Conservation (phyloP, 75 land plant species). For the Cryptomeria japonica region DNA sequence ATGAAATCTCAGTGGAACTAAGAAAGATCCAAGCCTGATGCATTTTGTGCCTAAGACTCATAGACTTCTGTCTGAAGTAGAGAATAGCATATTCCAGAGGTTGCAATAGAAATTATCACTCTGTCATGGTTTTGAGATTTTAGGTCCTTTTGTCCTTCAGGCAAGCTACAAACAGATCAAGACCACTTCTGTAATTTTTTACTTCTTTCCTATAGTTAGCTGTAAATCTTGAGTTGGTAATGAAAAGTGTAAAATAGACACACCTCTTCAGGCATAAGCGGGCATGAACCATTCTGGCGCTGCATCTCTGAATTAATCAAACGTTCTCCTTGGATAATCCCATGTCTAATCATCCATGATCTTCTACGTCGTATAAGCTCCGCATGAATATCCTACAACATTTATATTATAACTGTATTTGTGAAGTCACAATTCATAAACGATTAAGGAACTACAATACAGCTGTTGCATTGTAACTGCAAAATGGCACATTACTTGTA, state of each 20-base stretch:
- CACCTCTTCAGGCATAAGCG: slow-evolving; percentile 97
- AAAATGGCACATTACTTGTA: background rate
- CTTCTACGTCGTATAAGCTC: slow-evolving; percentile 80
- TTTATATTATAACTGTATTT: background rate
- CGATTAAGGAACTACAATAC: background rate
- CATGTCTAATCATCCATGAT: slow-evolving; percentile 66
- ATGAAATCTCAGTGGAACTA: background rate
- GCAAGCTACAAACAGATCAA: background rate
- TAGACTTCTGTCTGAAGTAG: background rate
- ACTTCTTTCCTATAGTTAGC: background rate
- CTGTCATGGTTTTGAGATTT: background rate
- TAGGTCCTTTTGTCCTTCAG: background rate
- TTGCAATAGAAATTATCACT: background rate
- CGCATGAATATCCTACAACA: slow-evolving; percentile 78
- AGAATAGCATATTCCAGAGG: background rate
- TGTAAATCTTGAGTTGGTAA: background rate
- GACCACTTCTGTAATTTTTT: background rate
- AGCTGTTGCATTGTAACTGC: background rate
- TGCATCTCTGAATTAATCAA: slow-evolving; percentile 62
- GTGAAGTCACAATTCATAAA: background rate
- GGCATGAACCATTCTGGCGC: slow-evolving; percentile 75
- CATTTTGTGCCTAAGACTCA: background rate
- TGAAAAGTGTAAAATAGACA: background rate
- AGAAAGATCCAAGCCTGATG: background rate
- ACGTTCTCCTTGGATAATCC: slow-evolving; percentile 47